Evolutionary conservation across 148 eudicot species (phyloP).

Genomic region (Heliamphora exappendiculata): DNA sequence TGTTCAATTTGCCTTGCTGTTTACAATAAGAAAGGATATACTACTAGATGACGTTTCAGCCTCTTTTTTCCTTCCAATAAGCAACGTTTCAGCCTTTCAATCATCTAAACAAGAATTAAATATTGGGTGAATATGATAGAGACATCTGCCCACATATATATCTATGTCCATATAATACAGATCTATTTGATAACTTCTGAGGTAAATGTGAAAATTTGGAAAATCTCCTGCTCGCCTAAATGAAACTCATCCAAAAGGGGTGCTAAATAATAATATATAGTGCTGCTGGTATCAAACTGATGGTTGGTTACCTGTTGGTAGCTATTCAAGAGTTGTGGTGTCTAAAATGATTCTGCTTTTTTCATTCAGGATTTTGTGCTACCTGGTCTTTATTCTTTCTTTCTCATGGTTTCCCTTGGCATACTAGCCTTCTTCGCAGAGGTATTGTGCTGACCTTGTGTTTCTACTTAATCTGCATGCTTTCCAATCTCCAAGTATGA

Average conservation of each 20-base stretch:
- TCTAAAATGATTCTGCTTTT: conserved; percentile 7
- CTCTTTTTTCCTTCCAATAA: too few species aligned
- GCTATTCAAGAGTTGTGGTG: neutral
- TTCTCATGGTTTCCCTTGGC: conserved; percentile 42
- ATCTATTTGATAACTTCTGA: neutral
- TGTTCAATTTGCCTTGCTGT: neutral
- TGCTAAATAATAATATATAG: neutral
- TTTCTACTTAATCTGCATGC: conserved; percentile 1
- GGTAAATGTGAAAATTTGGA: neutral
- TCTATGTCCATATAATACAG: neutral
- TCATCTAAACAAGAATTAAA: neutral
- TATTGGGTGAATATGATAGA: neutral
- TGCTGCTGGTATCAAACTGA: neutral
- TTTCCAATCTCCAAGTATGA: neutral
- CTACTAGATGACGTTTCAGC: too few species aligned
- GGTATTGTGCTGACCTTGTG: conserved; percentile 22
- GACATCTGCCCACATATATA: neutral
- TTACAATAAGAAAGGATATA: neutral
- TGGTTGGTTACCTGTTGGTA: neutral
- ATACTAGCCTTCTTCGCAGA: conserved; percentile 44
- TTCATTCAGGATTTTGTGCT: conserved; percentile 42
- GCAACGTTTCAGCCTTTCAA: neutral
- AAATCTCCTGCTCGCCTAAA: neutral
- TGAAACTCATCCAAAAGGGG: neutral
- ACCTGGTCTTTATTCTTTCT: conserved; percentile 34